A percentile compares a stretch with the other conserved stretches of the same genome.
Conservation (phyloP, 805 yeast genomes). For the Ascoidea asiatica region DNA sequence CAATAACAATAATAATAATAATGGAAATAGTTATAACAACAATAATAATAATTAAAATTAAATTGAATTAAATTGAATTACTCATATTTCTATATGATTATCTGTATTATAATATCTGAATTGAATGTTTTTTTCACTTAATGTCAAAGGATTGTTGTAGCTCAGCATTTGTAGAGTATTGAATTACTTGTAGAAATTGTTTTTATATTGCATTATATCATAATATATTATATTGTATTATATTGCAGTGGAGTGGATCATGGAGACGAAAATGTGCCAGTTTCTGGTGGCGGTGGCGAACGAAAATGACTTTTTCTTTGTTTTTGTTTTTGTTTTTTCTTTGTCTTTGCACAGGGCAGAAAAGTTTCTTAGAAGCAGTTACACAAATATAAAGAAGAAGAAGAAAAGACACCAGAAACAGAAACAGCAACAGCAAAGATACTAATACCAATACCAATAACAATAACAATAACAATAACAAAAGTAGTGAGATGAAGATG, state of each 20-base stretch:
- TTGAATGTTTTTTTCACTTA: slow-evolving; percentile 84
- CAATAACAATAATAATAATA: slow-evolving; percentile 5
- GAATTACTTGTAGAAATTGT: slow-evolving; percentile 56
- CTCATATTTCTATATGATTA: no score
- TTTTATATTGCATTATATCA: no score
- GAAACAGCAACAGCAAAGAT: not conserved
- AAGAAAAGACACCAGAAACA: not conserved
- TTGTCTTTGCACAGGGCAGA: slow-evolving; percentile 17
- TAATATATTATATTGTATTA: no score
- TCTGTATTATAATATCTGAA: slow-evolving; percentile 50
- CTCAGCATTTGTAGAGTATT: slow-evolving; percentile 86
- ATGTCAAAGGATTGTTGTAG: slow-evolving; percentile 74
- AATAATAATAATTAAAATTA: not conserved
- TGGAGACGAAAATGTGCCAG: no score
- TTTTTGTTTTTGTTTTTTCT: slow-evolving; percentile 6
- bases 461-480: not conserved
- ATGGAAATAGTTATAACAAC: slow-evolving; percentile 14
- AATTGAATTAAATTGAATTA: slow-evolving; percentile 15
- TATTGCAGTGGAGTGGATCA: no score
- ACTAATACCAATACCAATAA: not conserved
- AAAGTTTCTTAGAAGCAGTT: slow-evolving; percentile 11
- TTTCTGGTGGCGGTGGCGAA: no score
- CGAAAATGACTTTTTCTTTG: no score
- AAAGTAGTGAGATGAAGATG: not conserved
- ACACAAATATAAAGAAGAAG: slow-evolving; percentile 1